These are phyloP conservation scores for Hypoxylon sp. DNA, from an alignment of 2,329 filamentous ascomycete genomes.

Conservation along the genomic window DNA sequence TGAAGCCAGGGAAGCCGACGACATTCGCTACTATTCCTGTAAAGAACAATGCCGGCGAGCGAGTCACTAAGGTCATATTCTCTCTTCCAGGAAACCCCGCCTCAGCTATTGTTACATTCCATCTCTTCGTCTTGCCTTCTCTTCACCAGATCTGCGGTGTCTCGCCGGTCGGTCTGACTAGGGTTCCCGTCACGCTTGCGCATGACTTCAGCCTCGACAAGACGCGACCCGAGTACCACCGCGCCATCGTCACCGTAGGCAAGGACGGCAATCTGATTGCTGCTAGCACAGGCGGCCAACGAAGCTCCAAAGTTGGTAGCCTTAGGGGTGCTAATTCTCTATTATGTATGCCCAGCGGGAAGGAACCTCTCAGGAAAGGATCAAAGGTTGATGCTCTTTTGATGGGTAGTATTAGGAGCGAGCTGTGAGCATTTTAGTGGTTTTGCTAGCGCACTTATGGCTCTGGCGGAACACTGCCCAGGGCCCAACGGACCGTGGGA, in stretches of 20 bases:
- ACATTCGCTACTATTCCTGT: constrained; percentile 92
- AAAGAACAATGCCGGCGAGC: constrained; percentile 71
- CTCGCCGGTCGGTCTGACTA: constrained; percentile 76
- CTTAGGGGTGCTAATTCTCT: constrained; percentile 90
- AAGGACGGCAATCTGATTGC: constrained; percentile 80
- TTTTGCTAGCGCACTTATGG: neutral
- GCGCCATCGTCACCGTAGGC: constrained; percentile 78
- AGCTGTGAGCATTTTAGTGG: constrained; percentile 4
- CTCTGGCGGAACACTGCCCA: neutral
- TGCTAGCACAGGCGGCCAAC: constrained; percentile 87
- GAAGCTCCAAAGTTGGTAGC: constrained; percentile 91
- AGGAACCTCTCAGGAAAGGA: constrained; percentile 77
- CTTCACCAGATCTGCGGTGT: constrained; percentile 84
- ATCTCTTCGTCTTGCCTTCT: constrained; percentile 92
- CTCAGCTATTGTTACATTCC: constrained; percentile 91
- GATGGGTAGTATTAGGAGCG: constrained; percentile 68
- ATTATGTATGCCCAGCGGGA: constrained; percentile 78
- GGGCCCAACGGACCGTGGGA: neutral
- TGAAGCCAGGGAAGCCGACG: constrained; percentile 98
- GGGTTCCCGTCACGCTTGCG: constrained; percentile 77
- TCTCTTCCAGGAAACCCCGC: constrained; percentile 95
- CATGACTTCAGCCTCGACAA: constrained; percentile 82
- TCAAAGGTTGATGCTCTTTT: constrained; percentile 82
- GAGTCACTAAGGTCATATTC: constrained; percentile 81
- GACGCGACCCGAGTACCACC: constrained; percentile 89